phyloP scores from a whole-genome alignment of 2,329 filamentous ascomycete genomes.

The Colletotrichum sp. region DNA sequence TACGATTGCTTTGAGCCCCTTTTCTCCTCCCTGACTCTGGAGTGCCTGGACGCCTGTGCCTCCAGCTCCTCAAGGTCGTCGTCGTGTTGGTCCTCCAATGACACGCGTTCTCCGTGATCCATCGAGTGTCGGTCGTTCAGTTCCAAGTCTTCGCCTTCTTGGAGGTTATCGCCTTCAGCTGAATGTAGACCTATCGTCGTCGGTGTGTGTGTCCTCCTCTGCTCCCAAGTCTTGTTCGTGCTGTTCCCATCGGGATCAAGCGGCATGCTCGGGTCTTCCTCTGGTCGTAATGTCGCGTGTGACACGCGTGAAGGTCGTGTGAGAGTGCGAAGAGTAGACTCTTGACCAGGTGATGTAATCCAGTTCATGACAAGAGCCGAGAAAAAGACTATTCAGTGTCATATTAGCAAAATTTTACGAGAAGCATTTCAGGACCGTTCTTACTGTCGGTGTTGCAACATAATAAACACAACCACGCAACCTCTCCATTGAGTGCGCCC shows the following conservation, averaged over 20 bases:
- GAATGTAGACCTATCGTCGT: not conserved
- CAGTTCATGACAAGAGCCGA: slow-evolving; percentile 15
- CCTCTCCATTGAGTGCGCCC: not conserved
- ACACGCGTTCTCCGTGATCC: not conserved
- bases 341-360: slow-evolving; percentile 6
- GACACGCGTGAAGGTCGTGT: not conserved
- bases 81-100: not conserved
- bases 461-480: slow-evolving; percentile 9
- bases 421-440: no score
- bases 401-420: not conserved
- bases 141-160: not conserved
- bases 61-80: not conserved
- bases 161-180: not conserved
- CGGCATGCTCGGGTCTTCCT: not conserved
- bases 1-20: not conserved
- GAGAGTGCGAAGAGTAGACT: slow-evolving; percentile 1
- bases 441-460: slow-evolving; percentile 14
- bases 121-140: not conserved
- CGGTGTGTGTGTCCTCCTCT: not conserved
- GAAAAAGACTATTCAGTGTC: not conserved
- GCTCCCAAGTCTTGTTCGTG: not conserved
- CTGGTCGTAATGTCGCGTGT: not conserved
- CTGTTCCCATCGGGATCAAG: slow-evolving; percentile 4
- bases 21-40: not conserved
- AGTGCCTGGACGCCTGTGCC: not conserved